Base-by-base conservation (phyloP, 176 grass and related monocot genomes). In the Metroxylon sagu region DNA sequence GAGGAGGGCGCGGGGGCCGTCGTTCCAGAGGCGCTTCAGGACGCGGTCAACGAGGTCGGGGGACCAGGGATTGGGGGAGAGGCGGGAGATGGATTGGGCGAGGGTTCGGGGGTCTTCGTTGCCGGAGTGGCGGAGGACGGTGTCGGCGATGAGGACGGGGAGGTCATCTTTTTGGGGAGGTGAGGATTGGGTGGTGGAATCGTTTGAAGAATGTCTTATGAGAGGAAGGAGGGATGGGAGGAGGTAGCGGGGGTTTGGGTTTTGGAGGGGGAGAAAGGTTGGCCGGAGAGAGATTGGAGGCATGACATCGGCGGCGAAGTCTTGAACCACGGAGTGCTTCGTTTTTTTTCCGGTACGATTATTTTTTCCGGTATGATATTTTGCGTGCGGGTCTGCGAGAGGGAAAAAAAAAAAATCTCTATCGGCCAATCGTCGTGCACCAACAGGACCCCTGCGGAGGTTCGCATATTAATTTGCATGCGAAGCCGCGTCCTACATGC, bases 21-120 rank as follows among this genome's bases (percentile, higher is more conserved):
- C 82, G 29, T 89, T 80, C 67, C 85, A 89, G 48, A 95, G 80
- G 56, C 80, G 77, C 76, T 87, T 95, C 67, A 95, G 66, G 68
- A 87, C 81, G 63, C 76, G 19, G 71, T 86, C 74, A 29, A 74
- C 83, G 18, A 85, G 67, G 26, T 71, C 26, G 3, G 67, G 23
- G 12, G 74, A 64, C 39, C 8, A 43, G 35, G 35, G 8, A 43
- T 3, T 43, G 76, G 59, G 3, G 71, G 29, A 4, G 73, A 67
- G 21, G 65, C 61, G 21, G 70, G 56, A 29, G 71, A 66, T 16
- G 35, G 61, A 18, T 14, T n/a, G 60, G 5, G 62, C 23, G 50
- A 80, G 72, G 25, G 29, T 52, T 59, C 78, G 74, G 64, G 77
- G 82, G 65, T 23, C 15, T 4, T 29, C 28, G 18, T 68, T 54